Evolutionary conservation across 2,329 filamentous ascomycete species (phyloP).

Genomic region (Fusarium coffeatum): DNA sequence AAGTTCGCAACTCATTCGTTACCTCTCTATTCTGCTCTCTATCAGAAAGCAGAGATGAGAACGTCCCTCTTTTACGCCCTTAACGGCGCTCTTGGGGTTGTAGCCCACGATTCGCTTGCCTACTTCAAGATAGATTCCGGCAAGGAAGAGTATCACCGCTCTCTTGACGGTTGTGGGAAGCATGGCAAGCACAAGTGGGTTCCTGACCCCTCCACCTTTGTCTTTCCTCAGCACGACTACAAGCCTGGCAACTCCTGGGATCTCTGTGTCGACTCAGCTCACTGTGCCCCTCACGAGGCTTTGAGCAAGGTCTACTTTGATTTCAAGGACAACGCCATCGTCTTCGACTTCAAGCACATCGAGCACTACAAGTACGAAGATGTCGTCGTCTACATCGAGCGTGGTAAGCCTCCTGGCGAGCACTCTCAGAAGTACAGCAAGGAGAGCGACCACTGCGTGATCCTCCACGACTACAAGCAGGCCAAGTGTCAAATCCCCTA

Average conservation of each 20-base stretch:
- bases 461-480: conserved; percentile 37
- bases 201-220: conserved; percentile 43
- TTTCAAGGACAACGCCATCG: conserved; percentile 43
- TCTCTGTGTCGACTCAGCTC: conserved; percentile 36
- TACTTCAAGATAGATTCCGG: conserved; percentile 34
- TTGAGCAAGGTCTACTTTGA: conserved; percentile 42
- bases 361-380: conserved; percentile 47
- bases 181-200: conserved; percentile 43
- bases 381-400: conserved; percentile 40
- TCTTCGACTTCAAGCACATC: conserved; percentile 43
- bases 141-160: conserved; percentile 14
- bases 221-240: conserved; percentile 41
- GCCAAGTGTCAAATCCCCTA: conserved; percentile 45
- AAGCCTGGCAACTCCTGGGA: conserved; percentile 42
- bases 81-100: conserved; percentile 40
- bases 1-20: conserved; percentile 37
- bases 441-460: conserved; percentile 40
- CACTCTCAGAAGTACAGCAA: conserved; percentile 42
- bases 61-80: conserved; percentile 43
- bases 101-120: conserved; percentile 42
- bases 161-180: conserved; percentile 42
- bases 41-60: conserved; percentile 37
- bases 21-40: conserved; percentile 26
- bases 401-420: conserved; percentile 35
- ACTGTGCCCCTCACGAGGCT: conserved; percentile 41